These are phyloP conservation scores for Arabis alpina DNA, from an alignment of 345 rosid genomes.

Conservation along the genomic window DNA sequence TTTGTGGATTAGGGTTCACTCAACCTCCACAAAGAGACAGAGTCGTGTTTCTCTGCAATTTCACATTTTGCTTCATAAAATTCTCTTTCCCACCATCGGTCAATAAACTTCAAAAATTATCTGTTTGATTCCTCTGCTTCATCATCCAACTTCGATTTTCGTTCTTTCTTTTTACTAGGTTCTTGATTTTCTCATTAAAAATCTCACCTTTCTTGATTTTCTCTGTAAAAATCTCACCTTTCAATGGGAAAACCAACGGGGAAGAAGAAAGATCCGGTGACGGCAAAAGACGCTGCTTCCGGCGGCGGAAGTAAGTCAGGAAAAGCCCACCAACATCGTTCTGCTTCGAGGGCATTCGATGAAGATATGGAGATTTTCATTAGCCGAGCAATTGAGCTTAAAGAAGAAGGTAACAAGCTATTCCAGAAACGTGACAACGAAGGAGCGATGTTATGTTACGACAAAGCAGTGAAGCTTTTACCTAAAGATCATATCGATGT, in stretches of 20 bases:
- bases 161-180: neutral
- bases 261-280: slow-evolving; percentile 66
- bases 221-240: slow-evolving; percentile 5
- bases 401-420: slow-evolving; percentile 94
- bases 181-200: neutral
- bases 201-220: slow-evolving; percentile 12
- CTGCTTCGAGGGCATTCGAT: slow-evolving; percentile 71
- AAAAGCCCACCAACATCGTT: slow-evolving; percentile 58
- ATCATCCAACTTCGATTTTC: slow-evolving; percentile 2
- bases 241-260: slow-evolving; percentile 93
- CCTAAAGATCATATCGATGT: slow-evolving; percentile 82
- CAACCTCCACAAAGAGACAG: slow-evolving; percentile 25
- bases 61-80: slow-evolving; percentile 4
- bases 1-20: slow-evolving; percentile 47
- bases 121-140: slow-evolving; percentile 20
- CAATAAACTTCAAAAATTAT: slow-evolving; percentile 9
- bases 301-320: slow-evolving; percentile 46
- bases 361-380: slow-evolving; percentile 94
- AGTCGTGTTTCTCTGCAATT: slow-evolving; percentile 31
- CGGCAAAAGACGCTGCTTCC: slow-evolving; percentile 40
- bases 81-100: slow-evolving; percentile 6
- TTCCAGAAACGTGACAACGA: slow-evolving; percentile 88
- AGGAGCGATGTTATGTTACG: slow-evolving; percentile 93
- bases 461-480: slow-evolving; percentile 89
- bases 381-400: slow-evolving; percentile 86